Evolutionary conservation across 805 yeast species (phyloP).

Genomic region (Candida qinlingensis): DNA sequence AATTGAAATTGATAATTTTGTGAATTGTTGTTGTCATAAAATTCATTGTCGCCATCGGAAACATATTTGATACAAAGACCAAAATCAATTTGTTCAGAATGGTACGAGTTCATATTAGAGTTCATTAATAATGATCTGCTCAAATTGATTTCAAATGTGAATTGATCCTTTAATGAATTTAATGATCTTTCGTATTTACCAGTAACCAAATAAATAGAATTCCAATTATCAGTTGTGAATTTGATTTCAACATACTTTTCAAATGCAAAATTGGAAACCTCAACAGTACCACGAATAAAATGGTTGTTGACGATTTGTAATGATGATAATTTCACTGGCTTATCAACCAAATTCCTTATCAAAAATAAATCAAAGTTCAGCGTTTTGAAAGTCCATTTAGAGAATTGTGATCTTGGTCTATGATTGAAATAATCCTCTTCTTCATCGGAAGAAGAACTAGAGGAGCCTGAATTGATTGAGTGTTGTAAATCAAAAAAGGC

Average conservation of each 20-base stretch:
- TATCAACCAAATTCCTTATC: conserved; percentile 21
- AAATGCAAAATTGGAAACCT: conserved; percentile 34
- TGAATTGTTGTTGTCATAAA: conserved; percentile 37
- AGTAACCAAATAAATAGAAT: conserved; percentile 38
- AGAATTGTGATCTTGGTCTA: conserved; percentile 9
- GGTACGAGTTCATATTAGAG: conserved; percentile 8
- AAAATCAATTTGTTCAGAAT: conserved; percentile 18
- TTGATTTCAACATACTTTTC: conserved; percentile 39
- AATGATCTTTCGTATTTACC: conserved; percentile 21
- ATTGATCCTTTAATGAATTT: conserved; percentile 31
- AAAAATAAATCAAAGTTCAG: conserved; percentile 17
- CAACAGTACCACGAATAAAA: conserved; percentile 35
- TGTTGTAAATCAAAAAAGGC: conserved; percentile 21
- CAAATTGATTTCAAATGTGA: conserved; percentile 46
- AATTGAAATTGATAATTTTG: conserved; percentile 33
- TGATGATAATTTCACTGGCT: conserved; percentile 32
- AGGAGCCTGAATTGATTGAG: conserved; percentile 8
- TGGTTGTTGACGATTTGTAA: conserved; percentile 36
- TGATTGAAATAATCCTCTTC: conserved; percentile 19
- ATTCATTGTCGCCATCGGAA: conserved; percentile 24
- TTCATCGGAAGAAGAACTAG: conserved; percentile 16
- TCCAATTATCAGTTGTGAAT: conserved; percentile 46
- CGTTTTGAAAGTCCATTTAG: conserved; percentile 17
- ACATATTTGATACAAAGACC: conserved; percentile 36
- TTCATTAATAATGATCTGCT: conserved; percentile 21